Evolutionary conservation across 805 yeast species (phyloP).

Genomic region (Kodamaea leandrae): DNA sequence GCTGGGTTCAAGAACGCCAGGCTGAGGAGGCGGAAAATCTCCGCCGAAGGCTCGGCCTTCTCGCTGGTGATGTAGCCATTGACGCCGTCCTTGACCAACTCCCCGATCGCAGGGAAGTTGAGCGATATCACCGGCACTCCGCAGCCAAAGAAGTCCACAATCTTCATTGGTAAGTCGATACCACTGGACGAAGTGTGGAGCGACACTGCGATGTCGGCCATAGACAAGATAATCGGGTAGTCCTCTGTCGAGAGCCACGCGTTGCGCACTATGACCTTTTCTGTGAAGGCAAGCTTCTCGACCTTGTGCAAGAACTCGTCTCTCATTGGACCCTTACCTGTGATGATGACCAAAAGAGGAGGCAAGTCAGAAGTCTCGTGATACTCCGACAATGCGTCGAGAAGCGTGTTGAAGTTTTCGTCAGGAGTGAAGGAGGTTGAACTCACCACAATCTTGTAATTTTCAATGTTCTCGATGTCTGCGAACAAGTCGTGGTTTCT

Average conservation of each 20-base stretch:
- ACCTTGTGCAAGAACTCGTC: slow-evolving; percentile 50
- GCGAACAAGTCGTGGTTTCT: slow-evolving; percentile 27
- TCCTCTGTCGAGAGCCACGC: slow-evolving; percentile 79
- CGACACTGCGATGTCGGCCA: slow-evolving; percentile 87
- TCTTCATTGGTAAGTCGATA: slow-evolving; percentile 94
- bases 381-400: slow-evolving; percentile 64
- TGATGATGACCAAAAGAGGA: slow-evolving; percentile 68
- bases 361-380: slow-evolving; percentile 43
- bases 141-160: slow-evolving; percentile 92
- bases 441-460: slow-evolving; percentile 69
- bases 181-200: slow-evolving; percentile 92
- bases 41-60: slow-evolving; percentile 16
- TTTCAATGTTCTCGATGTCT: slow-evolving; percentile 19
- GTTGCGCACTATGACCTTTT: slow-evolving; percentile 54
- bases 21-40: slow-evolving; percentile 25
- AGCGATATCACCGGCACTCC: slow-evolving; percentile 89
- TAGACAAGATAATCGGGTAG: slow-evolving; percentile 70
- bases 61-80: slow-evolving; percentile 61
- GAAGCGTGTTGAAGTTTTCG: slow-evolving; percentile 73
- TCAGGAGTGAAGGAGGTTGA: slow-evolving; percentile 96
- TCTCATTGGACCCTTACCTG: slow-evolving; percentile 93
- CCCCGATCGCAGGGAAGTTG: slow-evolving; percentile 72
- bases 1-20: slow-evolving; percentile 28
- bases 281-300: slow-evolving; percentile 39
- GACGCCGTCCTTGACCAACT: slow-evolving; percentile 62